These are phyloP conservation scores for Pleurotus salmoneostramineus DNA, from an alignment of 768 basidiomycete species.

Conservation along the genomic window DNA sequence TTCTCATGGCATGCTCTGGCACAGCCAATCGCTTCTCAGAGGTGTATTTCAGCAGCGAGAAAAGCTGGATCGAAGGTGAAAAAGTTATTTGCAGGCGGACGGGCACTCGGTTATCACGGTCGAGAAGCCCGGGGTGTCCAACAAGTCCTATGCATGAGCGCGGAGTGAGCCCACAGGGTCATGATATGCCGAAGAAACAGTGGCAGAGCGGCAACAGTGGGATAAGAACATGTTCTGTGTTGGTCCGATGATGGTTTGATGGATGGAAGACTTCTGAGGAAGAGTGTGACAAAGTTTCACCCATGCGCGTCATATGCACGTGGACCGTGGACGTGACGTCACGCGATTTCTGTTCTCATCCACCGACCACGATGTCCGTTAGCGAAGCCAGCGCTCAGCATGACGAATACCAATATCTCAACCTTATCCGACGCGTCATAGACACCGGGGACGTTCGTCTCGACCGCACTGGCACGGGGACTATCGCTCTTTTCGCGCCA, in stretches of 20 bases:
- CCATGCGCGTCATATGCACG: neutral
- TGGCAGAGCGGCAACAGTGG: too few relatives aligned
- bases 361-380: neutral
- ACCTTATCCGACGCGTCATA: slow-evolving; percentile 75
- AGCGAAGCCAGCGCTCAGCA: slow-evolving; percentile 27
- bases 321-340: too few relatives aligned
- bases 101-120: neutral
- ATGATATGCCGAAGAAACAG: too few relatives aligned
- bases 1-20: too few relatives aligned
- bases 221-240: too few relatives aligned
- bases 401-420: slow-evolving; percentile 89
- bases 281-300: too few relatives aligned
- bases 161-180: too few relatives aligned
- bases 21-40: too few relatives aligned
- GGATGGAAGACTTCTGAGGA: too few relatives aligned
- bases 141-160: neutral
- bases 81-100: neutral
- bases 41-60: too few relatives aligned
- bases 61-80: neutral
- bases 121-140: neutral
- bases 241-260: too few relatives aligned
- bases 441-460: slow-evolving; percentile 72
- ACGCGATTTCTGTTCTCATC: neutral
- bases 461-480: slow-evolving; percentile 95
- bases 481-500: slow-evolving; percentile 89